Conservation (phyloP, 176 grass and related monocot species). For the Cymbopogon citratus region DNA sequence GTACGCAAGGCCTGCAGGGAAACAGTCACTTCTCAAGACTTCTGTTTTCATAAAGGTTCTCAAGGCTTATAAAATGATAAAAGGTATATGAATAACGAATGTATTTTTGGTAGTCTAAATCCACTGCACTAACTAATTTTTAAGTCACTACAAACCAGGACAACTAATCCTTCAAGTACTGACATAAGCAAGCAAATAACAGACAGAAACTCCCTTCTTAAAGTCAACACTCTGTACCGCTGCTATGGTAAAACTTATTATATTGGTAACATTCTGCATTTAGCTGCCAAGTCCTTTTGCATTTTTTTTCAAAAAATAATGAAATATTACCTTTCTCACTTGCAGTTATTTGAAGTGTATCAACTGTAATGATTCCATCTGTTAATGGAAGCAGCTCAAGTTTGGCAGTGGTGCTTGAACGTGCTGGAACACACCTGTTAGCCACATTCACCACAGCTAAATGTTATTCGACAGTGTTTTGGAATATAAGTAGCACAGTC, state of each 20-base stretch:
- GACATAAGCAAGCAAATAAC: neutral
- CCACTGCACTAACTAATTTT: neutral
- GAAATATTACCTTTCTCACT: slow-evolving; percentile 82
- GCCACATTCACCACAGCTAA: neutral
- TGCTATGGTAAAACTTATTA: neutral
- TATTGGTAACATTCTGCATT: neutral
- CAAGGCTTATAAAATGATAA: neutral
- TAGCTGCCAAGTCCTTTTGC: neutral
- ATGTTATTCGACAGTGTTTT: slow-evolving; percentile 1
- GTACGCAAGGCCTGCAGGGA: slow-evolving; percentile 59
- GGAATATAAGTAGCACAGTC: neutral
- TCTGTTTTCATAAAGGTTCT: neutral
- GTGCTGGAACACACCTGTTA: slow-evolving; percentile 75
- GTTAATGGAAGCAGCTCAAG: slow-evolving; percentile 90
- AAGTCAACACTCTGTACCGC: neutral
- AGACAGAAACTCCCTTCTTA: too few species aligned
- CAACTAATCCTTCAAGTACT: neutral
- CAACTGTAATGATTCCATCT: slow-evolving; percentile 90
- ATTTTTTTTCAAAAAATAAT: neutral
- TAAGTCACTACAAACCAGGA: neutral
- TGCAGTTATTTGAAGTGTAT: slow-evolving; percentile 84
- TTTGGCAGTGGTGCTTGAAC: slow-evolving; percentile 86
- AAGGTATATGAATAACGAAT: neutral
- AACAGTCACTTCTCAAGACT: neutral
- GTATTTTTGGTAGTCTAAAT: neutral